Evolutionary conservation across 176 grass and related monocot species (phyloP), one percentile per base, ranked within the genome.

Genomic region (Oryza nivara): DNA sequence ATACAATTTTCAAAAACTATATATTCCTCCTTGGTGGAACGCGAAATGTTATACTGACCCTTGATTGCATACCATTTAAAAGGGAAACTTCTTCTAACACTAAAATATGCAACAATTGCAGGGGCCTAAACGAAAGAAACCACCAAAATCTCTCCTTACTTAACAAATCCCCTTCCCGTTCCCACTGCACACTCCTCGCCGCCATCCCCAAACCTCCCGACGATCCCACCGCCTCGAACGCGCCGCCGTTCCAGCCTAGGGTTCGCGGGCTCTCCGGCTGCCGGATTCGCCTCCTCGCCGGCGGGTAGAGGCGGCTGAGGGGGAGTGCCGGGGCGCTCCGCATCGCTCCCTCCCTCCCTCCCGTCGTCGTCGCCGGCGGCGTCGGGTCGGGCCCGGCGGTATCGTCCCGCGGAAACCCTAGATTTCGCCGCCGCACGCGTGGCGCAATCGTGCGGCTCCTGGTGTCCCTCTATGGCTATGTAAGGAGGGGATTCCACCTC

Each of bases 371-470:
- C 38, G 41, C 15, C 85, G 40, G 25, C 41, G 79, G 2, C 38
- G 56, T 22, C 78, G 65, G 32, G 22, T 67, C 5, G 68, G 40
- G 70, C 14, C 7, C 12, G 4, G 16, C 67, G 45, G 63, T 48
- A 60, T 10, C 45, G 71, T 3, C 48, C 65, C 45, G 74, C 6
- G 49, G 54, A 90, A 90, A 76, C 78, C 80, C 77, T 77, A 82
- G 79, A 58, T 80, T 68, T 11, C 41, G 48, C 73, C 82, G 36
- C 25, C 70, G 32, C 47, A 4, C 75, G 36, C 73, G 20, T 61
- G 44, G 65, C 22, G 10, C 30, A 11, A 68, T 84, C 45, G 45
- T 78, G 79, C n/a, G 72, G 26, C 46, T 60, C 69, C 32, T 52
- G 66, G 25, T 64, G 5, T 82, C 65, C 81, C 17, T 13, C 51